These are phyloP conservation scores for Stagonosporopsis tanaceti DNA, from an alignment of 2,329 filamentous ascomycete genomes.

Conservation along the genomic window DNA sequence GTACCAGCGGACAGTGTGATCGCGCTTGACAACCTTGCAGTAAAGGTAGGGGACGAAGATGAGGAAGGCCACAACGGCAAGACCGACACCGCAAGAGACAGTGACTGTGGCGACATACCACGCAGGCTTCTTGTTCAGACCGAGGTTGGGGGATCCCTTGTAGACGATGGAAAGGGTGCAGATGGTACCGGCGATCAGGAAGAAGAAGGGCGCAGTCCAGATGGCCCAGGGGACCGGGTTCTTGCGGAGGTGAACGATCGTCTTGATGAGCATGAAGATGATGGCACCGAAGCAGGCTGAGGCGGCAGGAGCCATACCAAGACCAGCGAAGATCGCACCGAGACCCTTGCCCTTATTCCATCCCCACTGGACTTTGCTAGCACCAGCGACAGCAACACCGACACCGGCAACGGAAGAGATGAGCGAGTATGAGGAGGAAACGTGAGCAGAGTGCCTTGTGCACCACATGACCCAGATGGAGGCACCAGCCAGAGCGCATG, in stretches of 20 bases:
- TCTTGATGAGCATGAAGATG: conserved; percentile 78
- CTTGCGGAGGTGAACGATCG: conserved; percentile 73
- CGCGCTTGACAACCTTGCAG: conserved; percentile 72
- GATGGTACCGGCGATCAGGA: conserved; percentile 76
- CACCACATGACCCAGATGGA: conserved; percentile 83
- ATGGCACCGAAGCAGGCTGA: conserved; percentile 69
- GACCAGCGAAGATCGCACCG: conserved; percentile 67
- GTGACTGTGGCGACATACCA: conserved; percentile 74
- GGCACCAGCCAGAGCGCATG: conserved; percentile 67
- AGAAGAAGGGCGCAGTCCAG: conserved; percentile 77
- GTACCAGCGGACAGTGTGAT: conserved; percentile 70
- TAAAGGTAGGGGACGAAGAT: conserved; percentile 79
- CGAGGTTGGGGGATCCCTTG: conserved; percentile 77
- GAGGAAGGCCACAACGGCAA: conserved; percentile 66
- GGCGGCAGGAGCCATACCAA: conserved; percentile 75
- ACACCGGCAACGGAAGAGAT: conserved; percentile 59
- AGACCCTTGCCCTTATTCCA: conserved; percentile 71
- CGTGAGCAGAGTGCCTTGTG: conserved; percentile 73
- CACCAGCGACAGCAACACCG: conserved; percentile 64
- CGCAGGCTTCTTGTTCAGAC: conserved; percentile 69
- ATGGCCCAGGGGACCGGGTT: conserved; percentile 77
- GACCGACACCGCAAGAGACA: conserved; percentile 68
- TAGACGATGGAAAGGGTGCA: conserved; percentile 81
- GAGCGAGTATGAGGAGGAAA: conserved; percentile 65
- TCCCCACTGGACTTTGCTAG: conserved; percentile 65